Conservation (phyloP, 139 green algal genomes). For the Chlorella sp. region DNA sequence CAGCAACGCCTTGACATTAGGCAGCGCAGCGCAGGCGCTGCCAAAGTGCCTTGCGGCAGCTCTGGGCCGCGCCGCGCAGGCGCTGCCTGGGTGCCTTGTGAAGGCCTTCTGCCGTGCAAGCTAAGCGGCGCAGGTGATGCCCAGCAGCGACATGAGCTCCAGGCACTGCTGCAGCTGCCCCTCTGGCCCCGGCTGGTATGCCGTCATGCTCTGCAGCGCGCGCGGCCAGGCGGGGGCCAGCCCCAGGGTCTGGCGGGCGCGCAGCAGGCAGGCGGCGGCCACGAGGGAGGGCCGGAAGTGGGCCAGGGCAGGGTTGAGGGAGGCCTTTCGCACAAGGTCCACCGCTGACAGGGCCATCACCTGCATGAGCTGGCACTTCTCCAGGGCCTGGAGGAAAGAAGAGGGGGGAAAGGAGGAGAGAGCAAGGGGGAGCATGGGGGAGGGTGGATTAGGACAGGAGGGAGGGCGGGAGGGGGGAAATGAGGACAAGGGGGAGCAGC, state of each 20-base stretch:
- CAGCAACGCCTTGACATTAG: neutral
- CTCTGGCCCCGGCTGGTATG: neutral
- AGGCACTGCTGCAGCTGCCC: slow-evolving; percentile 25
- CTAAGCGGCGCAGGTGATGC: neutral
- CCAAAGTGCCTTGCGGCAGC: neutral
- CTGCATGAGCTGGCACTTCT: slow-evolving; percentile 28
- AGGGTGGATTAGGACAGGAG: neutral
- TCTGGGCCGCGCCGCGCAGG: neutral
- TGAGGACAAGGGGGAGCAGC: neutral
- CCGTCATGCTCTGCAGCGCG: slow-evolving; percentile 40
- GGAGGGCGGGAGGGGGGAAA: neutral
- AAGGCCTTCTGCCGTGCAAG: neutral
- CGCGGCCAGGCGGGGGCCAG: slow-evolving; percentile 40
- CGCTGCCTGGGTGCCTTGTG: neutral
- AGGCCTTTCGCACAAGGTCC: slow-evolving; percentile 29
- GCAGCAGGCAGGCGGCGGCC: slow-evolving; percentile 43
- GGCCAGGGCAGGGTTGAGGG: slow-evolving; percentile 17
- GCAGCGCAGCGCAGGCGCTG: neutral
- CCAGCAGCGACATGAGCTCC: slow-evolving; percentile 33
- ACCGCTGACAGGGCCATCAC: slow-evolving; percentile 28
- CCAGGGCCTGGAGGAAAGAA: slow-evolving; percentile 2
- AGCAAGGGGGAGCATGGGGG: neutral
- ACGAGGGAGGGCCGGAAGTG: slow-evolving; percentile 32
- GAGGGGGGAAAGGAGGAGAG: neutral
- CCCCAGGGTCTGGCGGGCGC: slow-evolving; percentile 28